A percentile compares a stretch with the other conserved stretches of the same genome.
Conservation (phyloP, 139 green algal genomes). For the Chlamydomonas eustigma region DNA sequence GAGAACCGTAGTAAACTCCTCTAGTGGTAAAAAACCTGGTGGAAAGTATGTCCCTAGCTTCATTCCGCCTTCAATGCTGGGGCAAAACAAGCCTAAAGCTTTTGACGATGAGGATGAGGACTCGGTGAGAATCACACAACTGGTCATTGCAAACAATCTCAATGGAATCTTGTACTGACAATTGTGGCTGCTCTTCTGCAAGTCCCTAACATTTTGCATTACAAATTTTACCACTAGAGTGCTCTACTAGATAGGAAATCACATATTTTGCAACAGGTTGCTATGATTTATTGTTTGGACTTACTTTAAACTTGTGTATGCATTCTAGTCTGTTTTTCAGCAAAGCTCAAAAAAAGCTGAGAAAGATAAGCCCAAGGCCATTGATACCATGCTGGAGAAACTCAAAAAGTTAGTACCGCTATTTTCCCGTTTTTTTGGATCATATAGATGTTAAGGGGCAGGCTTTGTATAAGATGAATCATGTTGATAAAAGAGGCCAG, state of each 20-base stretch:
- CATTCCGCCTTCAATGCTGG: constrained; percentile 52
- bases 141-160: too few species aligned
- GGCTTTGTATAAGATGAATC: not conserved
- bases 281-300: too few species aligned
- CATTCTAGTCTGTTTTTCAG: constrained; percentile 49
- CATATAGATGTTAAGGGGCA: not conserved
- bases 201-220: too few species aligned
- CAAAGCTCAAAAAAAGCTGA: constrained; percentile 43
- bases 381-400: constrained; percentile 88
- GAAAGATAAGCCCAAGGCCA: constrained; percentile 70
- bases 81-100: constrained; percentile 31
- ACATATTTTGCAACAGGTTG: too few species aligned
- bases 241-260: too few species aligned
- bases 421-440: not conserved
- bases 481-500: not conserved
- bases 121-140: too few species aligned
- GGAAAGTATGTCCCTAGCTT: constrained; percentile 74
- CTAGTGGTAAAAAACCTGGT: not conserved
- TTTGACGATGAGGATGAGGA: constrained; percentile 32
- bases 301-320: too few species aligned
- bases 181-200: too few species aligned
- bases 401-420: constrained; percentile 63
- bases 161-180: too few species aligned
- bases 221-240: too few species aligned
- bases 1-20: not conserved